phyloP scores from a whole-genome alignment of 2,329 filamentous ascomycete genomes.

The Bipolaris oryzae region DNA sequence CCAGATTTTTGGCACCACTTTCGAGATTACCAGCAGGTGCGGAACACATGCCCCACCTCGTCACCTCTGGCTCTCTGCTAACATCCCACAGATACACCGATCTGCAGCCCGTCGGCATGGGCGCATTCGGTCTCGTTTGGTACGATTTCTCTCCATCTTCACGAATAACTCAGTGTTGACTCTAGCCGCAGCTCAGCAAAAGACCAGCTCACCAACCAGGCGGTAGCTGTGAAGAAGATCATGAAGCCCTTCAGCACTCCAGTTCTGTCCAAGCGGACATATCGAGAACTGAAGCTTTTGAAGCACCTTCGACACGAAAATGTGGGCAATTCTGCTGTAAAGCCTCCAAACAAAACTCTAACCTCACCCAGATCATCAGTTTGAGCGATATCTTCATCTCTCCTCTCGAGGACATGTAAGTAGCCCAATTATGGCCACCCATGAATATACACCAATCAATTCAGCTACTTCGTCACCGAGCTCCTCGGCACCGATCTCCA shows the following conservation, averaged over 20 bases:
- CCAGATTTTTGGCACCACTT: conserved; percentile 99
- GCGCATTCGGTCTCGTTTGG: conserved; percentile 98
- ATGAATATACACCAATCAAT: conserved; percentile 23
- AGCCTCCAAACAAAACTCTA: conserved; percentile 17
- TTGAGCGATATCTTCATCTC: conserved; percentile 99
- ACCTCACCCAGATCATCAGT: conserved; percentile 74
- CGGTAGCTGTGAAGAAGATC: conserved; percentile 99
- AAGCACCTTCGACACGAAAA: conserved; percentile 98
- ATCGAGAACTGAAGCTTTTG: conserved; percentile 94
- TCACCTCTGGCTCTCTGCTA: conserved; percentile 24
- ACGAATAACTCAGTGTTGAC: conserved; percentile 20
- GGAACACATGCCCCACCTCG: conserved; percentile 34
- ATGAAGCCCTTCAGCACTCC: conserved; percentile 99
- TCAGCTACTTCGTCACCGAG: conserved; percentile 96
- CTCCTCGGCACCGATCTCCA: conserved; percentile 96
- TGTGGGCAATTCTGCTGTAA: conserved; percentile 57
- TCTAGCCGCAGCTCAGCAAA: conserved; percentile 76
- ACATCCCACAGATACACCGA: conserved; percentile 79
- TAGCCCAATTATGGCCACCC: conserved; percentile 12
- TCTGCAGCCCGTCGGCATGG: conserved; percentile 98
- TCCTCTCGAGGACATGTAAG: conserved; percentile 95
- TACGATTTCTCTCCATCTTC: conserved; percentile 53
- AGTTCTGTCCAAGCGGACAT: conserved; percentile 95
- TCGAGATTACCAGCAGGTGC: conserved; percentile 98
- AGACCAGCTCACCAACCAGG: conserved; percentile 95